Percentiles rank a stretch among this genome's conserved stretches.
phyloP scores from a whole-genome alignment of 2,329 filamentous ascomycete genomes.

The Mariannaea elegans region DNA sequence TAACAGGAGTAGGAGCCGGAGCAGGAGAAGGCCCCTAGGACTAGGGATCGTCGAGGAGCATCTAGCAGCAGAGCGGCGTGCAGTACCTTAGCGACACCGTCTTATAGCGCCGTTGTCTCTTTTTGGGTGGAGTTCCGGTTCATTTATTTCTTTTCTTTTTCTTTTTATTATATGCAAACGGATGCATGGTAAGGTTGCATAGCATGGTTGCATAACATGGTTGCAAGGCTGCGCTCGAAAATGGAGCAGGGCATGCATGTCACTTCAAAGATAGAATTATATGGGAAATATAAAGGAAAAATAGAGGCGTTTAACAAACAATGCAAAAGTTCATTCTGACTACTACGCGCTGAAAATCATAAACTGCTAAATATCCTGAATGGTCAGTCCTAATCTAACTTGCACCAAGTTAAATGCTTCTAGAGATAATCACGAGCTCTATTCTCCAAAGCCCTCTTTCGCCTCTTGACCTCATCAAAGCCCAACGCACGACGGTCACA shows the following conservation, averaged over 20 bases:
- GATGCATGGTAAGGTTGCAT: neutral
- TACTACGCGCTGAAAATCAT: neutral
- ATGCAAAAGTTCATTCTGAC: no score
- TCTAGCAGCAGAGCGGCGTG: neutral
- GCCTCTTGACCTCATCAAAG: constrained; percentile 7
- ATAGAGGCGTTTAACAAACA: neutral
- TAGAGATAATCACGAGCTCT: neutral
- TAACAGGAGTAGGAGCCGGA: neutral
- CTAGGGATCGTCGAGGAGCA: constrained; percentile 20
- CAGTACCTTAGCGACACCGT: neutral
- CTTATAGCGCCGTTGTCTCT: neutral
- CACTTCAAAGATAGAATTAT: neutral
- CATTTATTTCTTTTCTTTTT: neutral
- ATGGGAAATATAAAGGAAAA: neutral
- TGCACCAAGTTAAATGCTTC: no score
- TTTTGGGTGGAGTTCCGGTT: neutral
- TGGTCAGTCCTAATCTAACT: no score
- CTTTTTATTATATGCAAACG: neutral
- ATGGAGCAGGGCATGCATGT: neutral
- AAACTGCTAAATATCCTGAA: no score
- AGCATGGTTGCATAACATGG: neutral
- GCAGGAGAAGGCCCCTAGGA: constrained; percentile 13
- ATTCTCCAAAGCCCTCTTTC: constrained; percentile 2
- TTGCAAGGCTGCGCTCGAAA: neutral
- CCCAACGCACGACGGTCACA: constrained; percentile 19